phyloP scores from a whole-genome alignment of 345 rosid genomes.

The Eutrema yunnanense region DNA sequence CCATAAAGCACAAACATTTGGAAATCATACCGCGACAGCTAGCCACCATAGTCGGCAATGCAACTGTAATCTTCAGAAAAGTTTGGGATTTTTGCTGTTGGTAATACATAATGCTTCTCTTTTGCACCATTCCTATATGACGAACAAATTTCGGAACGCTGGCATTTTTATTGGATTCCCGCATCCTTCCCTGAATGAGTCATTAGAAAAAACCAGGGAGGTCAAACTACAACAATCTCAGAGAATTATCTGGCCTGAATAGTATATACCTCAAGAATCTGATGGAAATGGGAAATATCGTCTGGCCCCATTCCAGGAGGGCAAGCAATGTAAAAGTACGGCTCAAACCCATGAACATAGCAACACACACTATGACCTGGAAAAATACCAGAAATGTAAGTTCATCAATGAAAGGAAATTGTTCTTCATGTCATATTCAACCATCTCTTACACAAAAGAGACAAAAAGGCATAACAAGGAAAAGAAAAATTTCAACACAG shows the following conservation, averaged over 20 bases:
- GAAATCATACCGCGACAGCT: conserved; percentile 69
- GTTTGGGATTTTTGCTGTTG: conserved; percentile 74
- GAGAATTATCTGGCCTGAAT: background rate
- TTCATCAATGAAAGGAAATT: background rate
- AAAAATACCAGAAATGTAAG: background rate
- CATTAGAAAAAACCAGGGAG: background rate
- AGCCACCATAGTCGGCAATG: conserved; percentile 90
- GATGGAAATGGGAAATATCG: conserved; percentile 76
- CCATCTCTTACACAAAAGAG: background rate
- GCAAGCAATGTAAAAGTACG: conserved; percentile 84
- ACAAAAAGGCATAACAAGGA: background rate
- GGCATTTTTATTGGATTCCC: conserved; percentile 57
- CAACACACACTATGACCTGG: conserved; percentile 95
- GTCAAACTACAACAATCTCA: background rate
- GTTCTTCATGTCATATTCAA: background rate
- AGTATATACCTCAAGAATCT: conserved; percentile 69
- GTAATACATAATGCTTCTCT: conserved; percentile 86
- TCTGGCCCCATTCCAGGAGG: conserved; percentile 93
- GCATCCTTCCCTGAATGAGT: conserved; percentile 67
- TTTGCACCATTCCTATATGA: conserved; percentile 66
- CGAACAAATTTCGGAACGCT: conserved; percentile 56
- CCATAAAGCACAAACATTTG: conserved; percentile 5
- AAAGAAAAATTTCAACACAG: background rate
- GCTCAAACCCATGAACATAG: conserved; percentile 93
- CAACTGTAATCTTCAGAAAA: conserved; percentile 86